Evolutionary conservation across 805 yeast genomes (phyloP), one percentile per base, ranked within the genome.

Genomic region (Pichia rugopelliculosa): DNA sequence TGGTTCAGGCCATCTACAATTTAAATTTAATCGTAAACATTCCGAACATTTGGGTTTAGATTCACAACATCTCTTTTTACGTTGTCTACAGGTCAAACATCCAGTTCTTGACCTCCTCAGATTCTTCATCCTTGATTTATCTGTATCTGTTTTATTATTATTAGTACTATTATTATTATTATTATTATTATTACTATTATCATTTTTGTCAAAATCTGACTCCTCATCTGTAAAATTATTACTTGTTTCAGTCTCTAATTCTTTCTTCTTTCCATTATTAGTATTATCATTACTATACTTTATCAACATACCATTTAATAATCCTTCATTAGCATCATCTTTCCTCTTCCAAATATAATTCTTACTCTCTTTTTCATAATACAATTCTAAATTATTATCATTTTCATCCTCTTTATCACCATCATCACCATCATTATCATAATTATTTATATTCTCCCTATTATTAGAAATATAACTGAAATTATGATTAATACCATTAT

Each of bases 31-130:
- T 45, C 93, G 66, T n/a, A 64, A 53, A 62, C 95, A 86, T 56
- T 85, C 89, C 1, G 69, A 60, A 57, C 95, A 86, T 23, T 61
- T 62, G 4, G 95, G 95, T 46, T 73, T 73, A 1, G 72, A 67
- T 59, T 86, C 93, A 58, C 87, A 84, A 54, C 95, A 86, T 47
- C 89, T 72, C 60, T 84, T 86, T 70, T 86, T 86, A 23, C 95
- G 66, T 50, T 76, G 77, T 40, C 93, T 74, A 56, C 95, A 86
- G 1, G 95, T 84, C 39, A 83, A 67, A 60, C 95, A 86, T 0
- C 95, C 95, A 72, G 73, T 71, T 57, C 87, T 71, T 17, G 84
- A 79, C 48, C 87, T 67, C 55, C 55, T 70, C 76, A n/a, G 70
- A 55, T 52, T 39, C n/a, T n/a, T n/a, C n/a, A n/a, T n/a, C n/a